Base-by-base conservation (phyloP, 2,329 filamentous ascomycete species). In the Seiridium unicorne region DNA sequence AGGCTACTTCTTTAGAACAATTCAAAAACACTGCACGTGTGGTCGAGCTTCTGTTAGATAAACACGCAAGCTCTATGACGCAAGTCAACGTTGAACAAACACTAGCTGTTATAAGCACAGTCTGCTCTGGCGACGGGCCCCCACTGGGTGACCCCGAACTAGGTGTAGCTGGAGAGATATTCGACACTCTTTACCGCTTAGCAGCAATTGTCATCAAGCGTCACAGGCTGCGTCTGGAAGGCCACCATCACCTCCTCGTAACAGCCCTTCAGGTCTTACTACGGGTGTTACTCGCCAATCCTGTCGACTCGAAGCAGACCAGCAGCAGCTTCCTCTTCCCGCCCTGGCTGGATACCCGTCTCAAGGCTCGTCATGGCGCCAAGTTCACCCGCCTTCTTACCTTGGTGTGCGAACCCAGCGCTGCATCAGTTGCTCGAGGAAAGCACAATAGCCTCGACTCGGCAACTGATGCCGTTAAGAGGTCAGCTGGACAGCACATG, bases 401-500 rank as follows among this genome's bases (percentile, higher is more conserved):
- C 1, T 74, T 87, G 26, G 77, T 87, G 36, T 87, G 84, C 66
- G 84, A 88, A 67, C 85, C 84, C 2, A 83, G 81, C 34, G 81
- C 79, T 1, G 83, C 82, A 0, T 80, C 83, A 3, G 83, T 87
- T 31, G 79, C 81, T 3, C 78, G 79, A 2, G 76, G 66, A 55
- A 76, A 77, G 57, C 74, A 76, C 55, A 75, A 73, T 55, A 69
- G 74, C 13, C 78, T 89, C 34, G 84, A 86, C 67, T 87, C 85
- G 32, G 85, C 84, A 1, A 85, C 81, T 1, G 85, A 86, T 64
- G 81, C 79, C 36, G 86, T 85, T 26, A 88, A 87, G 74, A 79
- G 84, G 13, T 84, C 82, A 5, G 85, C 85, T 1, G 85, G 85
- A 4, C 79, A 84, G 63, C 80, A 87, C 72, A 87, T 89, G 82